Percentiles rank a stretch among this genome's conserved stretches.
Evolutionary conservation across 1,139 yeast species (phyloP).

Genomic region (Lodderomyces parapsilosis): DNA sequence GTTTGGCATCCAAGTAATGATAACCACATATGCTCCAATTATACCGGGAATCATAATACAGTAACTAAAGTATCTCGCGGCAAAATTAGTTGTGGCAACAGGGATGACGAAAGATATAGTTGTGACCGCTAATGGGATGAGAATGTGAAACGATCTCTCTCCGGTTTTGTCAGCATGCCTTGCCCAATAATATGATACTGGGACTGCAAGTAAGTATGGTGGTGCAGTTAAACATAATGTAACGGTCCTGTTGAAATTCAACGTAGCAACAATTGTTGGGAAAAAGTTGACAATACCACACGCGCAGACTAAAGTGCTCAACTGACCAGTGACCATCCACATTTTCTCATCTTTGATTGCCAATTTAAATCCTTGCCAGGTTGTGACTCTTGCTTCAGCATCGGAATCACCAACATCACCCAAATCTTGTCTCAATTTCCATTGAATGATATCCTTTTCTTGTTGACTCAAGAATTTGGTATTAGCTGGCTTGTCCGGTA

Average conservation of each 20-base stretch:
- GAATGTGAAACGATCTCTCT: constrained; percentile 52
- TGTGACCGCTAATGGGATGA: constrained; percentile 43
- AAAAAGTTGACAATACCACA: constrained; percentile 60
- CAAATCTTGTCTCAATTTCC: constrained; percentile 39
- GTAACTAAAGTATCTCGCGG: constrained; percentile 59
- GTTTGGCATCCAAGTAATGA: constrained; percentile 57
- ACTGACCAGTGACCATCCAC: constrained; percentile 45
- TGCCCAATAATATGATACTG: constrained; percentile 53
- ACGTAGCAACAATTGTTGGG: constrained; percentile 58
- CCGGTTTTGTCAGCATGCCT: constrained; percentile 58
- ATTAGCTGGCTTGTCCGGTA: constrained; percentile 69
- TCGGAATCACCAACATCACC: constrained; percentile 41
- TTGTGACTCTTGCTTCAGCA: constrained; percentile 31
- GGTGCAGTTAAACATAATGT: constrained; percentile 61
- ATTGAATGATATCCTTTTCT: constrained; percentile 49
- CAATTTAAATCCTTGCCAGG: constrained; percentile 34
- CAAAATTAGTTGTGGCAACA: constrained; percentile 53
- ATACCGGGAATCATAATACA: constrained; percentile 59
- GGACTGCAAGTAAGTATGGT: constrained; percentile 56
- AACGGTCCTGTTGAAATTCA: constrained; percentile 46
- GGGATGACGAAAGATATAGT: constrained; percentile 52
- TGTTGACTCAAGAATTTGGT: constrained; percentile 49
- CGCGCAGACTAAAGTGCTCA: constrained; percentile 55
- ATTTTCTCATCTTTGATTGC: constrained; percentile 45
- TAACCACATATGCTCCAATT: constrained; percentile 55